These are phyloP conservation scores for Saccharomycopsis sp. DNA, from an alignment of 805 yeast species.

Conservation along the genomic window DNA sequence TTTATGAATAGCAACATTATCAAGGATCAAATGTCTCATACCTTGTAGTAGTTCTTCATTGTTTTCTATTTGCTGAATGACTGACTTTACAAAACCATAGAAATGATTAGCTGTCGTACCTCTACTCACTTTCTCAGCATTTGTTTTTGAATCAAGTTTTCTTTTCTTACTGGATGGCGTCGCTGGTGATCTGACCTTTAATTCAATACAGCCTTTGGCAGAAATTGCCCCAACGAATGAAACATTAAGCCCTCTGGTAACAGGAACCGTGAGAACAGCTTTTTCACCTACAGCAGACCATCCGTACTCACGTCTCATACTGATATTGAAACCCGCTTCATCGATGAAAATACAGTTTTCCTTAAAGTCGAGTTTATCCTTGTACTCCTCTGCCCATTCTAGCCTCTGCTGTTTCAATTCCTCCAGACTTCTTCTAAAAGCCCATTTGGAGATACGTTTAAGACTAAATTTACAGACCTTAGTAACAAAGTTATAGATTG, in stretches of 20 bases:
- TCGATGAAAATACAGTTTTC: not conserved
- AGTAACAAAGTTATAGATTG: not conserved
- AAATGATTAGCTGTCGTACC: conserved; percentile 1
- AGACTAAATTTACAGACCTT: conserved; percentile 1
- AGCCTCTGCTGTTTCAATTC: not conserved
- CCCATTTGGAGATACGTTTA: conserved; percentile 1
- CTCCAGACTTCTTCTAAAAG: not conserved
- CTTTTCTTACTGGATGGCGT: not conserved
- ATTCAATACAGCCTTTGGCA: conserved; percentile 1
- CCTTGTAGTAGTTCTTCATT: too few relatives aligned
- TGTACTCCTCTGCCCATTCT: not conserved
- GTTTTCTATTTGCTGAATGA: too few relatives aligned
- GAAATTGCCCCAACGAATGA: not conserved
- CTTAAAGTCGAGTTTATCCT: not conserved
- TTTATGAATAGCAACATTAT: too few relatives aligned
- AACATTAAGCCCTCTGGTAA: not conserved
- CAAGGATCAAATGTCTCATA: too few relatives aligned
- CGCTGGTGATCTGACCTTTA: not conserved
- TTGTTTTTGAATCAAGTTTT: not conserved
- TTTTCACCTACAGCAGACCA: conserved; percentile 2
- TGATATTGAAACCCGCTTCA: conserved; percentile 1
- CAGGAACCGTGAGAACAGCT: conserved; percentile 1
- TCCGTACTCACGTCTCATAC: not conserved
- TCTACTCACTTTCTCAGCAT: not conserved
- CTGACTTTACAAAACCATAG: too few relatives aligned